A percentile compares a stretch with the other conserved stretches of the same genome.
phyloP scores from a whole-genome alignment of 208 protist genomes.

The Leishmania tropica region DNA sequence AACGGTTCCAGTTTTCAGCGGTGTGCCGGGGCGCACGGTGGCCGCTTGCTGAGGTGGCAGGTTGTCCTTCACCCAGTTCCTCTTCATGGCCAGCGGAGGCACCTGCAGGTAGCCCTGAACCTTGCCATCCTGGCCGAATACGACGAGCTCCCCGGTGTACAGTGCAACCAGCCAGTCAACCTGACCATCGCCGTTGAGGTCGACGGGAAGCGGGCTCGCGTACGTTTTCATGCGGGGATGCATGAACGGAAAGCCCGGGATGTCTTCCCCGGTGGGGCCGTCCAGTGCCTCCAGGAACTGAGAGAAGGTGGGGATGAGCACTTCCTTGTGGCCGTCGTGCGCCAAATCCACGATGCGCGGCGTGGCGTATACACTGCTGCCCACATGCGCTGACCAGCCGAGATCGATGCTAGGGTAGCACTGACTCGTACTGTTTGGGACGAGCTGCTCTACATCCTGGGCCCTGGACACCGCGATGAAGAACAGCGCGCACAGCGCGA shows the following conservation, averaged over 20 bases:
- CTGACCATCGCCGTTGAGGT: constrained; percentile 82
- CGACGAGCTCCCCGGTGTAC: constrained; percentile 86
- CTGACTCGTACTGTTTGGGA: constrained; percentile 20
- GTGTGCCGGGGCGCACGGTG: constrained; percentile 26
- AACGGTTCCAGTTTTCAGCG: constrained; percentile 13
- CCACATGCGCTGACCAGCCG: constrained; percentile 80
- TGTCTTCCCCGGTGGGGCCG: constrained; percentile 53
- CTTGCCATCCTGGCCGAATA: constrained; percentile 71
- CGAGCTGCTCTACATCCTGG: constrained; percentile 1
- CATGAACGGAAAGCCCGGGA: constrained; percentile 84
- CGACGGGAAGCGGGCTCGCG: constrained; percentile 78
- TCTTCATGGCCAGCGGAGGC: constrained; percentile 80
- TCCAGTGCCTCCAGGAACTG: constrained; percentile 75
- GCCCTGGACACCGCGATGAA: neutral
- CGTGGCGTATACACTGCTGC: constrained; percentile 78
- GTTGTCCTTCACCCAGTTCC: constrained; percentile 65
- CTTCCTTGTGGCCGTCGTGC: constrained; percentile 82
- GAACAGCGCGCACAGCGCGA: constrained; percentile 6
- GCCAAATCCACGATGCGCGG: constrained; percentile 81
- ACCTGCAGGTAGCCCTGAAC: constrained; percentile 59
- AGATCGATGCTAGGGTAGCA: constrained; percentile 62
- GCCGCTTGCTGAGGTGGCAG: constrained; percentile 16
- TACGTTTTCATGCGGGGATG: constrained; percentile 79
- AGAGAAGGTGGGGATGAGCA: constrained; percentile 79
- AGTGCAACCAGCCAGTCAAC: constrained; percentile 88